Evolutionary conservation across 345 rosid genomes (phyloP), one percentile per base, ranked within the genome.

Genomic region (Pelargonium nanum): DNA sequence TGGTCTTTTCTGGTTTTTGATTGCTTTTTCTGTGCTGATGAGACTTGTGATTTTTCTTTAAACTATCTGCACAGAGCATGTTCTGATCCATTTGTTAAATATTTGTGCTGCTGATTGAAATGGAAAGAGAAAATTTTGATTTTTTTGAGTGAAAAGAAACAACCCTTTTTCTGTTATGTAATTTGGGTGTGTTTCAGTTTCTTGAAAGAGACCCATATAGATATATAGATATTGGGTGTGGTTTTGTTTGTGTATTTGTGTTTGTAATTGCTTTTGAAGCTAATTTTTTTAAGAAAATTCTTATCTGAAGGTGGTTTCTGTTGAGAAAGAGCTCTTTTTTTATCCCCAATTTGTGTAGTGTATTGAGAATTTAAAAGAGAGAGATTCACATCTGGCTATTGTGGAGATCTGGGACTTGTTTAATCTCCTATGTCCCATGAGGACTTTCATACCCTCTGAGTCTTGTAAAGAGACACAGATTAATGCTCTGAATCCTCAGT

Each of bases 361-460:
- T 53, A 45, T 59, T 63, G 69, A 62, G 58, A 64, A 71, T 57
- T 66, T 65, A 70, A 73, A 40, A 70, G 68, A 61, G 59, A 69
- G 67, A 71, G 34, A 68, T 22, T 28, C 52, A 56, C 61, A 74
- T 70, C 62, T 80, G 79, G 81, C 73, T 82, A 80, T 79, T 72
- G 96, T 89, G 94, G 97, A 89, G 96, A 89, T 93, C 97, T 80
- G 95, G 92, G 89, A 87, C 44, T 86, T 84, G 75, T 81, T 93
- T 74, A 79, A 75, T 75, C 83, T 85, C 63, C 82, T 93, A 73
- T 85, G 97, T 77, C 91, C 83, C 68, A 93, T 89, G 99, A 86
- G 83, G 87, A 77, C 86, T 28, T 84, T 86, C 72, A 80, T 80
- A 64, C 85, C 91, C 5, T 80, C 96, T 57, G 96, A 89, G 61